Conservation (phyloP, 106 monocot species). For the Phalaenopsis aphrodite region DNA sequence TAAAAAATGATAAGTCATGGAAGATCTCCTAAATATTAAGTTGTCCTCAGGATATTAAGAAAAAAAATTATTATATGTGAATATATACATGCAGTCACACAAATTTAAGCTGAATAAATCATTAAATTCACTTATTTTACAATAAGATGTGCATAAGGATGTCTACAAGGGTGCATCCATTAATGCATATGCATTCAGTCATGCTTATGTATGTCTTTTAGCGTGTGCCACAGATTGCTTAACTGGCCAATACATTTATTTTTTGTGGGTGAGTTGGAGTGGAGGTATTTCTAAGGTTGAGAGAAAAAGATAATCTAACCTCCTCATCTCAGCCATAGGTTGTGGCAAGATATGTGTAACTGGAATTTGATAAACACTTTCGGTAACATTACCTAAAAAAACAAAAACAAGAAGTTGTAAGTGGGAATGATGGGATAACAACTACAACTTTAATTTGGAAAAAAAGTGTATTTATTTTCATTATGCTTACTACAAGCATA, state of each 20-base stretch:
- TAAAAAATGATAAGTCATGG: background rate
- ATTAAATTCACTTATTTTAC: background rate
- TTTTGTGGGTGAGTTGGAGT: background rate
- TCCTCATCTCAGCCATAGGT: slow-evolving; percentile 60
- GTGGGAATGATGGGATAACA: background rate
- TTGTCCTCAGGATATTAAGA: background rate
- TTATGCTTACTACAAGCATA: background rate
- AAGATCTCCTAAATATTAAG: background rate
- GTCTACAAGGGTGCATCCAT: background rate
- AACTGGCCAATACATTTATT: background rate
- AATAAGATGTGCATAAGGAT: background rate
- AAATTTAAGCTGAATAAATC: background rate
- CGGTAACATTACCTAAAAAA: slow-evolving; percentile 4
- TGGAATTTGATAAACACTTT: slow-evolving; percentile 24
- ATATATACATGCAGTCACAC: background rate
- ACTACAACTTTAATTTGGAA: background rate
- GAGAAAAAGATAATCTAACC: slow-evolving; percentile 22
- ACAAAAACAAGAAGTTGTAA: background rate
- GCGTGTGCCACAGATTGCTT: background rate
- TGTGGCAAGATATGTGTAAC: slow-evolving; percentile 50
- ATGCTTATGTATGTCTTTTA: background rate
- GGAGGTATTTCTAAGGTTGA: background rate
- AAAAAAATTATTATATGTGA: background rate
- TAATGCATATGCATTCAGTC: background rate
- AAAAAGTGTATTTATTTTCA: background rate